These are phyloP conservation scores for Coelastrella sp. DNA, from an alignment of 139 green algal genomes.

Conservation along the genomic window DNA sequence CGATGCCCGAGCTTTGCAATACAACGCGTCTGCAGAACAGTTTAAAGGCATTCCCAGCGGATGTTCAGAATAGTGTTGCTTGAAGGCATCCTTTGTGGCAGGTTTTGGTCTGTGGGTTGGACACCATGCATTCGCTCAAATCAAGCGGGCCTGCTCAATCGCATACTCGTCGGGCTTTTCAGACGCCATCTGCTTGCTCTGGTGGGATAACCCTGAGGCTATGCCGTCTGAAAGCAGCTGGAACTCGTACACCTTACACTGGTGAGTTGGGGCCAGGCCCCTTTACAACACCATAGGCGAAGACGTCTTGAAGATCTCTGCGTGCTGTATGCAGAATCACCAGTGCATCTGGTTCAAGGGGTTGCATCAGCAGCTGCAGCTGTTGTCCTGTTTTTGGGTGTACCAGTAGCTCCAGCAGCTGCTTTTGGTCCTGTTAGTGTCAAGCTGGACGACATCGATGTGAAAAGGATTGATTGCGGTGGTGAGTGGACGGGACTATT, in stretches of 20 bases:
- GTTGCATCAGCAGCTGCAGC: slow-evolving; percentile 27
- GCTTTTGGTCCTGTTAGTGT: slow-evolving; percentile 45
- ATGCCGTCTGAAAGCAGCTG: background rate
- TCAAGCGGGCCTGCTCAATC: background rate
- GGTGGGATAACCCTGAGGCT: background rate
- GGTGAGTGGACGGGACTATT: background rate
- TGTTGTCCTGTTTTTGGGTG: background rate
- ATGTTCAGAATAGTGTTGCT: no score
- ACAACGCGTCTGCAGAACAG: no score
- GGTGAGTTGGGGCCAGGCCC: no score
- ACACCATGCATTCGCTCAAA: background rate
- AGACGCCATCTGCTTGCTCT: background rate
- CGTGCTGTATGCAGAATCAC: background rate
- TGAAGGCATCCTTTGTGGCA: no score
- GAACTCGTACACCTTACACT: background rate
- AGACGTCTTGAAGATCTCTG: background rate
- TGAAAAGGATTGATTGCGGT: slow-evolving; percentile 2
- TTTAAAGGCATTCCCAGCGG: no score
- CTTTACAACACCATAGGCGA: background rate
- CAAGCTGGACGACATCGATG: slow-evolving; percentile 22
- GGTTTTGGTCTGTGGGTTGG: background rate
- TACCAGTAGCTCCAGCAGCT: background rate
- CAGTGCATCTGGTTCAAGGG: background rate
- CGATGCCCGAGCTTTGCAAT: no score
- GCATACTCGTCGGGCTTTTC: background rate